These are phyloP conservation scores for Metarhizium album DNA, from an alignment of 2,329 filamentous ascomycete genomes.

Conservation along the genomic window DNA sequence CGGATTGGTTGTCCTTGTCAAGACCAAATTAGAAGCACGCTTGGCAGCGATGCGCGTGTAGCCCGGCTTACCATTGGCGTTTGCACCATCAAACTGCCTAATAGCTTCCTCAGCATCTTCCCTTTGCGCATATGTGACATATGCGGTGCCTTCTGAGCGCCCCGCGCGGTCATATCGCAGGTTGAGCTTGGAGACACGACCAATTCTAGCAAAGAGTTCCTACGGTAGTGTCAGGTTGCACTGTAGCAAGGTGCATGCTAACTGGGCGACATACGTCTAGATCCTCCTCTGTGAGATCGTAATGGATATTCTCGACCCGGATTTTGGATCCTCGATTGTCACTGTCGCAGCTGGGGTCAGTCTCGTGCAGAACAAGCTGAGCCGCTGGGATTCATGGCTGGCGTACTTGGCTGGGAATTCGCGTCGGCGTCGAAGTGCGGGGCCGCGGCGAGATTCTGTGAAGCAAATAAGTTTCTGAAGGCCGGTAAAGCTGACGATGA, in stretches of 20 bases:
- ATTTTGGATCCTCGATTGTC: slow-evolving; percentile 55
- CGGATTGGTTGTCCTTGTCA: slow-evolving; percentile 64
- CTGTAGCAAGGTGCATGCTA: not conserved
- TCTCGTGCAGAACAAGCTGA: not conserved
- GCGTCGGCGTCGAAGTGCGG: slow-evolving; percentile 31
- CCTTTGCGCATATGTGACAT: slow-evolving; percentile 63
- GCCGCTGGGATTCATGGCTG: slow-evolving; percentile 2
- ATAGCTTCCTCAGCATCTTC: slow-evolving; percentile 67
- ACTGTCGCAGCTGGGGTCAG: slow-evolving; percentile 21
- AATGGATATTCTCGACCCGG: slow-evolving; percentile 83
- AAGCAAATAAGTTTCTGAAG: slow-evolving; percentile 12
- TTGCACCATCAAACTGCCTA: slow-evolving; percentile 75
- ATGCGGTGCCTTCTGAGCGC: slow-evolving; percentile 76
- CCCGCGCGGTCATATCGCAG: slow-evolving; percentile 80
- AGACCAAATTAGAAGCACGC: not conserved
- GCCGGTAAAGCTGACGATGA: not conserved
- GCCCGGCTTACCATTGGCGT: slow-evolving; percentile 57
- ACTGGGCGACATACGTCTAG: slow-evolving; percentile 48
- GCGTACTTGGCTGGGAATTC: slow-evolving; percentile 31
- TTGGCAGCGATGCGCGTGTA: not conserved
- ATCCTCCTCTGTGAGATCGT: slow-evolving; percentile 78
- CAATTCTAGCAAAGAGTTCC: slow-evolving; percentile 74
- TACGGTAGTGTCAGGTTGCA: slow-evolving; percentile 27
- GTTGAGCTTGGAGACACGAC: slow-evolving; percentile 55
- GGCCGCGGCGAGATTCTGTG: slow-evolving; percentile 28